phyloP scores from a whole-genome alignment of 2,329 filamentous ascomycete species.

The Furcasterigmium furcatum region DNA sequence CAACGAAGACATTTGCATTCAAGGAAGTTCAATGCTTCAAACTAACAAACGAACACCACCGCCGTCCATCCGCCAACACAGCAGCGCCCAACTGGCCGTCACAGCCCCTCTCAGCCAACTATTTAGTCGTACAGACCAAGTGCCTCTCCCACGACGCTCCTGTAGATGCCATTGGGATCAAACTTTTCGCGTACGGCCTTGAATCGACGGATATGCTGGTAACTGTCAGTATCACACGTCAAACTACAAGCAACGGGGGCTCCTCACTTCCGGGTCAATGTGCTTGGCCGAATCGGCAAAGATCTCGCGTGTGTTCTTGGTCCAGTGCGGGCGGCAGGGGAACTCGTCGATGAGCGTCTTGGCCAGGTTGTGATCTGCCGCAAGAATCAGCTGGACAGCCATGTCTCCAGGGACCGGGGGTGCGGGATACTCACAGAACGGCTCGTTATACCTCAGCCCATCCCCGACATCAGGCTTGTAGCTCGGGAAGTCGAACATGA shows the following conservation, averaged over 20 bases:
- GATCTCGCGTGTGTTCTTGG: conserved; percentile 48
- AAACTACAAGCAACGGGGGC: too few relatives aligned
- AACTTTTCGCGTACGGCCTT: conserved; percentile 44
- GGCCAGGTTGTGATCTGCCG: conserved; percentile 37
- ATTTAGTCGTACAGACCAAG: conserved; percentile 38
- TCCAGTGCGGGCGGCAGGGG: conserved; percentile 49
- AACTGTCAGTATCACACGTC: neutral
- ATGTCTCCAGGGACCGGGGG: neutral
- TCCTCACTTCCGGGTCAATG: conserved; percentile 38
- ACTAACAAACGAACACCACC: too few relatives aligned
- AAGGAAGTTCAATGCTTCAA: too few relatives aligned
- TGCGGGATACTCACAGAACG: conserved; percentile 36
- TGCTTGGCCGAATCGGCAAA: conserved; percentile 41
- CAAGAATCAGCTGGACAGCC: conserved; percentile 5
- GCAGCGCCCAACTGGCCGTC: too few relatives aligned
- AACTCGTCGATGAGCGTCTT: conserved; percentile 45
- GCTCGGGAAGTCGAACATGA: conserved; percentile 52
- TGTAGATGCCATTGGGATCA: conserved; percentile 43
- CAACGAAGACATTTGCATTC: too few relatives aligned
- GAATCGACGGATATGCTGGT: conserved; percentile 38
- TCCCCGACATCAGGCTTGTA: conserved; percentile 43
- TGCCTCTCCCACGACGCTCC: conserved; percentile 45
- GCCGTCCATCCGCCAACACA: neutral
- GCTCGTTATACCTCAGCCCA: conserved; percentile 43
- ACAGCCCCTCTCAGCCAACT: too few relatives aligned